Conservation (phyloP, 2,329 filamentous ascomycete species). For the Aspergillus ustus region DNA sequence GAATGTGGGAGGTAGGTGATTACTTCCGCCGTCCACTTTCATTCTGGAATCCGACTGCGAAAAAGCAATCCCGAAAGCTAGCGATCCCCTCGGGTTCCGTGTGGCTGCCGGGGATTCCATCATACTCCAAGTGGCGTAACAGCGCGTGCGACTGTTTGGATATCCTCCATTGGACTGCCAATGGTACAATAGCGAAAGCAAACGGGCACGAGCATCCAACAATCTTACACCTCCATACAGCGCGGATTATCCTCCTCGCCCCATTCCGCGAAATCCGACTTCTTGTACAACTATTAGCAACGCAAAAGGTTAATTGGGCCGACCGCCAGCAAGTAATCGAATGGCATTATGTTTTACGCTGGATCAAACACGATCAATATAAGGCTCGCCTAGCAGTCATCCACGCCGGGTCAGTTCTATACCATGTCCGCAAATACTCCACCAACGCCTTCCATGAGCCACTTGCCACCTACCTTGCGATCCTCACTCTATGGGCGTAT, state of each 20-base stretch:
- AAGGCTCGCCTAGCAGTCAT: constrained; percentile 63
- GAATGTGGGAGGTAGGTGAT: constrained; percentile 54
- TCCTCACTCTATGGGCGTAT: constrained; percentile 56
- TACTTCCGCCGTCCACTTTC: constrained; percentile 53
- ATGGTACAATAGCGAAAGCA: constrained; percentile 54
- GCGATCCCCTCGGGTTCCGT: constrained; percentile 42
- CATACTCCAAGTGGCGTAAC: constrained; percentile 54
- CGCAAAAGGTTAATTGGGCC: constrained; percentile 35
- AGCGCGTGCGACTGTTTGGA: constrained; percentile 55
- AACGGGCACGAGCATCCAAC: constrained; percentile 60
- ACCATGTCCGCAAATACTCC: constrained; percentile 57
- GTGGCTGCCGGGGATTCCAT: constrained; percentile 54
- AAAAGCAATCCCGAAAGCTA: constrained; percentile 41
- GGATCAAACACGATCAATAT: constrained; percentile 57
- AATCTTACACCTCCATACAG: constrained; percentile 60
- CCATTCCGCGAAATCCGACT: constrained; percentile 54
- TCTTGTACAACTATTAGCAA: constrained; percentile 45
- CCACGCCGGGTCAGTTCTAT: constrained; percentile 58
- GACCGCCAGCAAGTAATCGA: constrained; percentile 35
- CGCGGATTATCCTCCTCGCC: constrained; percentile 57
- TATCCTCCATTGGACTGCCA: constrained; percentile 63
- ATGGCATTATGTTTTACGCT: constrained; percentile 52
- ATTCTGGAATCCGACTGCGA: constrained; percentile 51
- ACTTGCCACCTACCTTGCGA: constrained; percentile 50
- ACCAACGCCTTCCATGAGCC: constrained; percentile 56